Base-by-base conservation (phyloP, 1,139 yeast species). In the Yamadazyma songkhlaensis region DNA sequence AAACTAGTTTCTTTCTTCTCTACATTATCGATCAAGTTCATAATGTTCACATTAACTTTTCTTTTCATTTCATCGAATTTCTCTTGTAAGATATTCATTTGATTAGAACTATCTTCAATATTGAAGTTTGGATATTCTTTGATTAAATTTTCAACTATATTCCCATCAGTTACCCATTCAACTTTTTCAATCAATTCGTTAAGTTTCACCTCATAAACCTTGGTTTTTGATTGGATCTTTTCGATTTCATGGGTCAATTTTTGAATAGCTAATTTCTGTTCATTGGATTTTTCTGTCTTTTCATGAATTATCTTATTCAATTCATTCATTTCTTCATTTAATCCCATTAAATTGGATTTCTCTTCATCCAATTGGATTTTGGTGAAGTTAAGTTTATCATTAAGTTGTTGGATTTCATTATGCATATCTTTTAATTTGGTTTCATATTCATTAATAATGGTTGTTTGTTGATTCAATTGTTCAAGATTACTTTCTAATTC, bases 1-100 rank as follows among this genome's bases (percentile, higher is more conserved):
- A 94, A 71, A 7, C 92, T 74, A 2, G 72, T 62, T 57, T 90
- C 97, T 55, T 89, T 88, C 70, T 84, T 86, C 57, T 90, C 97
- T 14, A 89, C 95, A 47, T 84, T 86, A 52, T 90, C 97, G 48
- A 94, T 88, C 88, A 89, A 86, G 51, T 83, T 81, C 90, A 90
- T 87, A 45, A 92, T 92, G 53, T 89, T 85, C 9, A 86, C 76
- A 53, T 90, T 90, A 23, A 92, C 96, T 48, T 82, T 85, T 43
- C 90, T 73, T 63, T 79, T 84, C 85, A 90, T 81, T n/a, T 79
- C 79, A 43, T 78, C 76, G 52, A 81, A 81, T 43, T 81, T 74
- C 23, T 78, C 87, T 31, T 74, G 68, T 45, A 88, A 71, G 29
- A 74, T 72, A 9, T 62, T 65, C 34, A 81, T 74, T 45, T 82